Percentiles rank a stretch among this genome's conserved stretches.
Conservation (phyloP, 2,329 filamentous ascomycete species). For the Pseudopithomyces maydicus region DNA sequence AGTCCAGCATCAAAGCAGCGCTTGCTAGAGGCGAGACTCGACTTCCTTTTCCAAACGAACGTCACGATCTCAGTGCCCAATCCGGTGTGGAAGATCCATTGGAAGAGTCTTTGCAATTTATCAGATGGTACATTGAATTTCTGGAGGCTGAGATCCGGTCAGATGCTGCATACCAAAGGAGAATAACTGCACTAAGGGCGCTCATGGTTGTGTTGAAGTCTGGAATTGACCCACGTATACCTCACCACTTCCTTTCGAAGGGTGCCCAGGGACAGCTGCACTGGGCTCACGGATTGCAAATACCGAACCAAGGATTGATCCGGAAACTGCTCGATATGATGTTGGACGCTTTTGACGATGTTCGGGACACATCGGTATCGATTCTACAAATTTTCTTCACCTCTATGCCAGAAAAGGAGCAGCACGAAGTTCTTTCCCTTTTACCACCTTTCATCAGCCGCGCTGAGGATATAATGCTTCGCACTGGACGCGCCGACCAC, state of each 20-base stretch:
- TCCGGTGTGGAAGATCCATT: slow-evolving; percentile 26
- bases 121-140: slow-evolving; percentile 77
- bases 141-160: slow-evolving; percentile 75
- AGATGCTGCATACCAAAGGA: slow-evolving; percentile 86
- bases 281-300: slow-evolving; percentile 56
- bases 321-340: slow-evolving; percentile 77
- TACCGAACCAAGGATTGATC: slow-evolving; percentile 54
- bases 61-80: background rate
- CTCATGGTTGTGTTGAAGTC: slow-evolving; percentile 70
- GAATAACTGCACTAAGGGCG: slow-evolving; percentile 78
- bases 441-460: slow-evolving; percentile 36
- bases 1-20: slow-evolving; percentile 16
- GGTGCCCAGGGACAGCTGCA: slow-evolving; percentile 53
- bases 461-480: slow-evolving; percentile 63
- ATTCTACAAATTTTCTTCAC: slow-evolving; percentile 47
- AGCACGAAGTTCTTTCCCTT: slow-evolving; percentile 12
- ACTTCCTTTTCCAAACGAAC: slow-evolving; percentile 22
- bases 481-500: slow-evolving; percentile 85
- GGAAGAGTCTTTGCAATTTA: slow-evolving; percentile 65
- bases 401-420: slow-evolving; percentile 22
- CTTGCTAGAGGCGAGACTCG: slow-evolving; percentile 8
- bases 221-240: slow-evolving; percentile 63
- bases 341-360: slow-evolving; percentile 91
- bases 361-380: slow-evolving; percentile 63
- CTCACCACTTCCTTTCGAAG: slow-evolving; percentile 48